Percentiles rank a stretch among this genome's conserved stretches.
Conservation (phyloP, 2,329 filamentous ascomycete species). For the Diaporthe eres region DNA sequence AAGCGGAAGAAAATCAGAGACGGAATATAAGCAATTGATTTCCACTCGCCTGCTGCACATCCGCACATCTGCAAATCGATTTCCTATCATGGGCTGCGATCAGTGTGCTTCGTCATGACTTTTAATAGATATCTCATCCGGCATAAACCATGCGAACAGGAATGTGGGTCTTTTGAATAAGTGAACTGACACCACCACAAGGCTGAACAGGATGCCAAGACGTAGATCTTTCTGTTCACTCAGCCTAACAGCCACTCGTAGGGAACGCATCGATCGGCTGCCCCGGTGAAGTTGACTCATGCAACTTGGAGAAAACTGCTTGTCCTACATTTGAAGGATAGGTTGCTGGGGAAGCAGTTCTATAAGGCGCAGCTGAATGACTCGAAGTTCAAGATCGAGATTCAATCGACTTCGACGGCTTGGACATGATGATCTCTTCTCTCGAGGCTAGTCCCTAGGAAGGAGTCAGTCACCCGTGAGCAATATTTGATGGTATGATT, state of each 20-base stretch:
- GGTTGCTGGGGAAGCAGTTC: too few relatives aligned
- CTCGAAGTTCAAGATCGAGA: neutral
- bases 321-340: neutral
- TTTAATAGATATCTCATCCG: neutral
- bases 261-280: neutral
- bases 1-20: neutral
- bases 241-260: neutral
- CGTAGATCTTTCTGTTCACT: neutral
- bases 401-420: neutral
- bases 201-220: slow-evolving; percentile 5
- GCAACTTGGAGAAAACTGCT: neutral
- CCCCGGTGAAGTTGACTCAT: slow-evolving; percentile 8
- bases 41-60: too few relatives aligned
- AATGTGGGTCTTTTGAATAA: neutral
- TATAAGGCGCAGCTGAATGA: neutral
- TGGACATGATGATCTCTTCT: neutral
- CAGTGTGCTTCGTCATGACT: neutral
- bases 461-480: neutral
- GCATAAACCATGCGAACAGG: neutral
- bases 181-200: neutral
- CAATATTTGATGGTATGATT: neutral
- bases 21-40: too few relatives aligned
- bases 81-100: neutral
- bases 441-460: neutral
- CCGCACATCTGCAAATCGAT: neutral